Evolutionary conservation across 495 filamentous ascomycete species (phyloP), one percentile per base, ranked within the genome.

Genomic region (Entonaema liquescens): DNA sequence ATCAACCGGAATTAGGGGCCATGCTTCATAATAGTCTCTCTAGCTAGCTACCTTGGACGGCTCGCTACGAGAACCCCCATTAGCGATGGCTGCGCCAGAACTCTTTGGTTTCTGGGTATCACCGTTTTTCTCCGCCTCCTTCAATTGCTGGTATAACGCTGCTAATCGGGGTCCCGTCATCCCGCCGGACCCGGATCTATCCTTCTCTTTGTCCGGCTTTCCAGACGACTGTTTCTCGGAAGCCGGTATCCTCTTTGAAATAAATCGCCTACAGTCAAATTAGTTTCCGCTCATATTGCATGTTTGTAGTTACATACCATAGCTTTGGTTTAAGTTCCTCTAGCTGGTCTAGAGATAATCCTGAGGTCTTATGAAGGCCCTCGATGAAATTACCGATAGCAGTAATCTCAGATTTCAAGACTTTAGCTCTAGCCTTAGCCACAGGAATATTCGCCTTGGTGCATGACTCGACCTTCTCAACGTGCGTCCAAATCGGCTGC

Each of bases 341-440:
- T 28, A 82, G 62, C 31, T 80, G 77, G 21, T 70, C 74, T 42
- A 66, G 60, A 58, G 29, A 56, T 55, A 79, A 62, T 5, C 72
- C 77, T 19, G 75, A 77, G 17, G 78, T 81, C 64, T 82, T 72
- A 13, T 77, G 77, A 31, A 84, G 70, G 53, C 74, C 70, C 56
- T 78, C 78, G 11, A 84, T 78, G 62, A 82, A 83, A 52, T 81
- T 78, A 42, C 83, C 83, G 59, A 84, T 83, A 2, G 76, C 70
- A 5, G 79, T 82, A 26, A 83, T 81, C 62, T 84, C 80, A 15
- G 78, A 79, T 42, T 82, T 82, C 13, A 84, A 59, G 29, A 83
- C 77, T 59, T 83, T 82, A 19, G 82, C 82, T 57, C 82, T 73
- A 29, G 82, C 79, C 57, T 84, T 84, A 2, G 78, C 78, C 23